phyloP scores from a whole-genome alignment of 768 basidiomycete genomes.

The Phylloporus arenicola region DNA sequence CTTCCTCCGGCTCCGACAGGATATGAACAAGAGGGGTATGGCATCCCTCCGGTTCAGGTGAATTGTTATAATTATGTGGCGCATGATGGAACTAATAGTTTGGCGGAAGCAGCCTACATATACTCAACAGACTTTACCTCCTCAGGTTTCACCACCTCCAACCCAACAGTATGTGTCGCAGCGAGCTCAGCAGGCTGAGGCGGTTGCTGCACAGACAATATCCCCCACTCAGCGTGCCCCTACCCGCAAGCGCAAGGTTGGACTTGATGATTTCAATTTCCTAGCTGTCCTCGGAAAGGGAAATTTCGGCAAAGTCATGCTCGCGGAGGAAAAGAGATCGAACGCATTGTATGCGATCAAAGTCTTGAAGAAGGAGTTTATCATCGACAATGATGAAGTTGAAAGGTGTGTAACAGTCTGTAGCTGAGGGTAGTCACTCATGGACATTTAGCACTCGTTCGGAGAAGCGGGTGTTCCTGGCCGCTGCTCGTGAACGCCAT shows the following conservation, averaged over 20 bases:
- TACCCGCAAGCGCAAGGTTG: constrained; percentile 76
- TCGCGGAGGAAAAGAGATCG: constrained; percentile 95
- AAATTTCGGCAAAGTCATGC: constrained; percentile 99
- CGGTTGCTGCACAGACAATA: constrained; percentile 20
- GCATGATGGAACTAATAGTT: constrained; percentile 2
- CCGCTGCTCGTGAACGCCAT: constrained; percentile 95
- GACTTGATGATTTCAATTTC: constrained; percentile 98
- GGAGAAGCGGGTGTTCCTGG: constrained; percentile 96
- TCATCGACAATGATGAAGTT: constrained; percentile 99
- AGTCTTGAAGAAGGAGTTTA: constrained; percentile 99
- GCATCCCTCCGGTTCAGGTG: constrained; percentile 21
- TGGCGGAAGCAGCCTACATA: constrained; percentile 17
- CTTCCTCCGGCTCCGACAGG: constrained; percentile 13
- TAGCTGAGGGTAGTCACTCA: constrained; percentile 1
- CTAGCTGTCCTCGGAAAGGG: constrained; percentile 97
- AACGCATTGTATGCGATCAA: constrained; percentile 95
- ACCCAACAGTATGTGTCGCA: constrained; percentile 24
- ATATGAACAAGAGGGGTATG: constrained; percentile 30
- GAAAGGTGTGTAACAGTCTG: constrained; percentile 64
- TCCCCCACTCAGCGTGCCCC: constrained; percentile 39
- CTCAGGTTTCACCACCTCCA: constrained; percentile 13
- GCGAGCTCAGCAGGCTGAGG: constrained; percentile 29
- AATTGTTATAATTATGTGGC: not conserved
- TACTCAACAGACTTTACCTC: constrained; percentile 19
- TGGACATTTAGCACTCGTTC: constrained; percentile 75